Conservation (phyloP, 2,329 filamentous ascomycete genomes). For the Tolypocladium capitatum region DNA sequence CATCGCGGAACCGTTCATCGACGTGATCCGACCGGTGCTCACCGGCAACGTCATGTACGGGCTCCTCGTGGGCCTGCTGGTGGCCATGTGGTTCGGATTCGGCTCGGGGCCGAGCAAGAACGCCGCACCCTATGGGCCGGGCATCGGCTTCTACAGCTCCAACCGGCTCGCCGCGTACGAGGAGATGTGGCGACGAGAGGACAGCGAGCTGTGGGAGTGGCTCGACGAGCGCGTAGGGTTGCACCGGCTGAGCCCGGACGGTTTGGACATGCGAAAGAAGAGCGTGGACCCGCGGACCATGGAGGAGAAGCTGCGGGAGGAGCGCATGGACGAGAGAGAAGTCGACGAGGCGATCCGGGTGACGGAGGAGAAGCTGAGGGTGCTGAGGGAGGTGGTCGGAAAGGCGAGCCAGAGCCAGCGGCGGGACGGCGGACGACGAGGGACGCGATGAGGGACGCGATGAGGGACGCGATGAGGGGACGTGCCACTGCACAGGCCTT, state of each 20-base stretch:
- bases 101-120: slow-evolving; percentile 30
- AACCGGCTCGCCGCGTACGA: slow-evolving; percentile 76
- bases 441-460: not conserved
- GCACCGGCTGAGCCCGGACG: slow-evolving; percentile 37
- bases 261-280: slow-evolving; percentile 25
- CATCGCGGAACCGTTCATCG: slow-evolving; percentile 54
- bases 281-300: slow-evolving; percentile 40
- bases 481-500: not conserved
- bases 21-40: slow-evolving; percentile 57
- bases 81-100: slow-evolving; percentile 62
- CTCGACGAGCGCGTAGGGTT: slow-evolving; percentile 74
- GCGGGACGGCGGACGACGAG: not conserved
- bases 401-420: slow-evolving; percentile 22
- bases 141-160: slow-evolving; percentile 25
- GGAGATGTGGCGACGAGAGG: slow-evolving; percentile 80
- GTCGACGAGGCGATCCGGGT: slow-evolving; percentile 70
- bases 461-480: not conserved
- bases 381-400: slow-evolving; percentile 58
- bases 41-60: slow-evolving; percentile 67
- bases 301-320: slow-evolving; percentile 44
- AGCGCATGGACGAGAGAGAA: slow-evolving; percentile 57
- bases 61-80: slow-evolving; percentile 57
- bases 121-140: slow-evolving; percentile 21
- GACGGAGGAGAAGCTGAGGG: slow-evolving; percentile 71
- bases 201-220: slow-evolving; percentile 87